phyloP scores from a whole-genome alignment of 768 basidiomycete species.

The Psilocybe cubensis region DNA sequence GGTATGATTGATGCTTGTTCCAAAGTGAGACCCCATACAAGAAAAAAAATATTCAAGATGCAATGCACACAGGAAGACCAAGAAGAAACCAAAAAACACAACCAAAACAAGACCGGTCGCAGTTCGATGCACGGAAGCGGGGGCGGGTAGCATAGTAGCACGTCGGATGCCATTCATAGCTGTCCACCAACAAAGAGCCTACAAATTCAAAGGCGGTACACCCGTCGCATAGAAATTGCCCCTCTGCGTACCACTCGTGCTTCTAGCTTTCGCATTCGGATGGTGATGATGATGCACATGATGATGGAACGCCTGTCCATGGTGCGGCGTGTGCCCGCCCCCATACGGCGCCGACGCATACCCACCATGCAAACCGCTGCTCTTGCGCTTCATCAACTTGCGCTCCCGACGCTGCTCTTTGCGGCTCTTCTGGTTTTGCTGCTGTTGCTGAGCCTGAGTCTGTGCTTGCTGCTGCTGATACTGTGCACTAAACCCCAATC shows the following conservation, averaged over 20 bases:
- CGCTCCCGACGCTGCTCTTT: slow-evolving; percentile 72
- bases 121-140: no score
- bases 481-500: background rate
- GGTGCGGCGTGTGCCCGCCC: slow-evolving; percentile 39
- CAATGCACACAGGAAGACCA: background rate
- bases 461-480: slow-evolving; percentile 19
- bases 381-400: slow-evolving; percentile 65
- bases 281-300: slow-evolving; percentile 54
- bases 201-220: slow-evolving; percentile 33
- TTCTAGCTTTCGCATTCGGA: slow-evolving; percentile 66
- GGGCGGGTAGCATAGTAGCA: no score
- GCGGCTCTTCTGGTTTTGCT: slow-evolving; percentile 57
- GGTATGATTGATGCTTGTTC: background rate
- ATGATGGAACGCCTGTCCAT: slow-evolving; percentile 36
- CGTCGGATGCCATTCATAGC: no score
- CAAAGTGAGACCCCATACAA: background rate
- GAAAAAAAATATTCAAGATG: background rate
- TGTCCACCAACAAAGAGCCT: no score
- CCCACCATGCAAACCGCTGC: slow-evolving; percentile 39
- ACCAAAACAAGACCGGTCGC: background rate
- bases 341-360: slow-evolving; percentile 34
- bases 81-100: background rate
- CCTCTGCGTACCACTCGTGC: slow-evolving; percentile 58
- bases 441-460: slow-evolving; percentile 31
- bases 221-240: slow-evolving; percentile 34